A percentile compares a stretch with the other conserved stretches of the same genome.
These are phyloP conservation scores for Plasmopara viticola DNA, from an alignment of 352 stramenopile species.

Conservation along the genomic window DNA sequence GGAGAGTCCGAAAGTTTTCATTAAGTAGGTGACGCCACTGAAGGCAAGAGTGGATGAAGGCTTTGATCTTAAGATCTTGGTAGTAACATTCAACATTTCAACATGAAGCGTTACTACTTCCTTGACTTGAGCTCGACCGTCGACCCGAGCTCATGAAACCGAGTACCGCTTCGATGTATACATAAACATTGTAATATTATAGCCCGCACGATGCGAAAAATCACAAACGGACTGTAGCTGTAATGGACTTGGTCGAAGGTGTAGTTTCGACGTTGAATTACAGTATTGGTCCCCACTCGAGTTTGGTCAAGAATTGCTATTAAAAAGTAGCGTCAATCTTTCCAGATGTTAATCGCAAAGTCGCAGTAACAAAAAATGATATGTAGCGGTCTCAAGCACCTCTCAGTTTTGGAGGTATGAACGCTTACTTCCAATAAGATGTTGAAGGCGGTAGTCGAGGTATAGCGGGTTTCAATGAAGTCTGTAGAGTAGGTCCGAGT, in stretches of 20 bases:
- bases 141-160: not conserved
- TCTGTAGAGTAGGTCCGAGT: not conserved
- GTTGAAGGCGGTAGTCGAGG: not conserved
- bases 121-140: not conserved
- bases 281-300: not conserved
- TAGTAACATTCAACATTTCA: not conserved
- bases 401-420: not conserved
- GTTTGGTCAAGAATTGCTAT: not conserved
- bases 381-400: not conserved
- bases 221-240: not conserved
- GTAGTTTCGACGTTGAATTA: not conserved
- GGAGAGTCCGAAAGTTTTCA: no score
- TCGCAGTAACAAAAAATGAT: not conserved
- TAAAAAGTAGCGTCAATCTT: not conserved
- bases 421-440: not conserved
- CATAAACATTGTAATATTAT: not conserved
- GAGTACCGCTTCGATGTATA: not conserved
- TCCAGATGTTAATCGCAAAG: not conserved
- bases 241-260: not conserved
- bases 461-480: not conserved
- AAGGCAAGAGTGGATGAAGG: not conserved
- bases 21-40: not conserved
- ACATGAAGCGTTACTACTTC: not conserved
- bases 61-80: conserved; percentile 1
- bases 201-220: not conserved